These are phyloP conservation scores for Aspergillus egyptiacus DNA, from an alignment of 495 filamentous ascomycete species.

Conservation along the genomic window DNA sequence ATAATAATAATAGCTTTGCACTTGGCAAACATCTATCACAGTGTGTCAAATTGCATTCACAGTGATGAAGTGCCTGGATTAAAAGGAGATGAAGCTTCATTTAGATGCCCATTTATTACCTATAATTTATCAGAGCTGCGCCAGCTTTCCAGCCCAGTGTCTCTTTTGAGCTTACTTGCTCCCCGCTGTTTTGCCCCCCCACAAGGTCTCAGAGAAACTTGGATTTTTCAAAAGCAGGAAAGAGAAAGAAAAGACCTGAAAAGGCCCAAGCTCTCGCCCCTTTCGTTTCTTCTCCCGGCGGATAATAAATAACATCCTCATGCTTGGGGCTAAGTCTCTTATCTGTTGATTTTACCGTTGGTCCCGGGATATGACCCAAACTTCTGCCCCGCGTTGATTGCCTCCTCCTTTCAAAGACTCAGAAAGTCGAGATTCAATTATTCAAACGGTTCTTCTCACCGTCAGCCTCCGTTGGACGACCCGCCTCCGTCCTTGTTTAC, in stretches of 20 bases:
- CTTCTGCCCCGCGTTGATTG: conserved; percentile 19
- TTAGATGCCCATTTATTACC: no score
- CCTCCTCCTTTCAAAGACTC: neutral
- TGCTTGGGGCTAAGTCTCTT: no score
- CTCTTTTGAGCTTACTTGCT: neutral
- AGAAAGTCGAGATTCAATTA: no score
- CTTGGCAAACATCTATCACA: no score
- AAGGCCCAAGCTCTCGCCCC: neutral
- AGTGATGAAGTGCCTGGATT: no score
- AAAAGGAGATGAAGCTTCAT: no score
- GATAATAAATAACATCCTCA: no score
- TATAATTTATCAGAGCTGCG: neutral
- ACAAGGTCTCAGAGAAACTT: neutral
- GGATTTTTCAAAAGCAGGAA: neutral
- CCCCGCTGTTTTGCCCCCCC: conserved; percentile 2
- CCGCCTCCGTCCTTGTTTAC: neutral
- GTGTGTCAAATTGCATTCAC: no score
- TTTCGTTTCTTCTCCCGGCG: neutral
- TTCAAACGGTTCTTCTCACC: neutral
- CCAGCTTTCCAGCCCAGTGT: neutral
- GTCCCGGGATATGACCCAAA: conserved; percentile 13
- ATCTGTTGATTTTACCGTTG: neutral
- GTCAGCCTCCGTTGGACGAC: neutral
- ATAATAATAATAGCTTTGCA: no score
- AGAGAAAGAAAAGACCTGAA: neutral